Evolutionary conservation across 768 basidiomycete genomes (phyloP).

Genomic region (Tephrocybe rancida): DNA sequence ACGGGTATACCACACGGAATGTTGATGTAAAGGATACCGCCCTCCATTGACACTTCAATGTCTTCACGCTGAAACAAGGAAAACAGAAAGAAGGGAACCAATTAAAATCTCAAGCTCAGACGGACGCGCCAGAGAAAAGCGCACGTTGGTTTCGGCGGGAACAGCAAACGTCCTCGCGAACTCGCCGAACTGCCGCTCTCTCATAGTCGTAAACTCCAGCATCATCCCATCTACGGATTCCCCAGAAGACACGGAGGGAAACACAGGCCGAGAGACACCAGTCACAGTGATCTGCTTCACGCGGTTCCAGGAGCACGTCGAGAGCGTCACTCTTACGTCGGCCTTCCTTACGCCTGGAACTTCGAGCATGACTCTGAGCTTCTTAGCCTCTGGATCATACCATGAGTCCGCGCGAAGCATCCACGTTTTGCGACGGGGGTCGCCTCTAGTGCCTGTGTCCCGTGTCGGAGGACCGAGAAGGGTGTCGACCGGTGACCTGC

Average conservation of each 20-base stretch:
- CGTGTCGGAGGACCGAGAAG: constrained; percentile 15
- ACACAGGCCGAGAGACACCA: constrained; percentile 45
- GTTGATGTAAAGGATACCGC: constrained; percentile 61
- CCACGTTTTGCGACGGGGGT: constrained; percentile 31
- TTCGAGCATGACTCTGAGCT: constrained; percentile 64
- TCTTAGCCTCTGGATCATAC: constrained; percentile 52
- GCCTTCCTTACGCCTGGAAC: constrained; percentile 65
- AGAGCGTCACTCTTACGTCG: constrained; percentile 61
- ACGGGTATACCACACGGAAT: constrained; percentile 52
- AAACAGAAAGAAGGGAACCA: constrained; percentile 19
- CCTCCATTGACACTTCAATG: constrained; percentile 54
- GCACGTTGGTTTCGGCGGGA: constrained; percentile 57
- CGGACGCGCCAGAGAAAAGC: constrained; percentile 24
- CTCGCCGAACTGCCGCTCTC: constrained; percentile 57
- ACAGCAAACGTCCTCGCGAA: constrained; percentile 56
- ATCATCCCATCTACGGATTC: constrained; percentile 22
- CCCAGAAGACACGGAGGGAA: constrained; percentile 27
- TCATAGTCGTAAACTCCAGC: constrained; percentile 24
- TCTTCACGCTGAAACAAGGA: constrained; percentile 43
- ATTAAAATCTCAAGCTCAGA: constrained; percentile 18
- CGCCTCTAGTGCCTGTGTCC: constrained; percentile 8
- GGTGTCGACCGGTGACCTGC: constrained; percentile 23
- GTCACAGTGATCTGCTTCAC: constrained; percentile 62
- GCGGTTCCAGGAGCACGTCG: constrained; percentile 61
- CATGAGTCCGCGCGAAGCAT: constrained; percentile 63